Conservation (phyloP, 441 rosid species). For the Omphalea diandra region DNA sequence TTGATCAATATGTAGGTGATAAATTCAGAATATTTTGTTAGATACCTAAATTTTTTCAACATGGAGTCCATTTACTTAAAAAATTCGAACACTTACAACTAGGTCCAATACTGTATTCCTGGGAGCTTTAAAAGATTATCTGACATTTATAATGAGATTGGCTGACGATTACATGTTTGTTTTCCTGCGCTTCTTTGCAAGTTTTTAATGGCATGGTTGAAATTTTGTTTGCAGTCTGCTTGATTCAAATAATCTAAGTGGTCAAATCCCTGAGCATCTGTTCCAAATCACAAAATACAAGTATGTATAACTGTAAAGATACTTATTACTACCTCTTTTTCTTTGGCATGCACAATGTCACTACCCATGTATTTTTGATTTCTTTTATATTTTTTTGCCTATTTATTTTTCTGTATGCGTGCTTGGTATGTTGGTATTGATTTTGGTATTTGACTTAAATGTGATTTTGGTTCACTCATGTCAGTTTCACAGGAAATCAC, state of each 20-base stretch:
- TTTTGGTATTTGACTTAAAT: conserved; percentile 20
- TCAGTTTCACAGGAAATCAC: conserved; percentile 75
- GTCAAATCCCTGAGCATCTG: conserved; percentile 68
- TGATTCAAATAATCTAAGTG: conserved; percentile 65
- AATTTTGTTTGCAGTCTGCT: conserved; percentile 60
- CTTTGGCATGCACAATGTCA: not conserved
- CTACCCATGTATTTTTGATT: not conserved
- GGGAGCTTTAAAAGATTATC: not conserved
- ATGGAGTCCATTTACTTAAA: not conserved
- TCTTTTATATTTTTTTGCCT: conserved; percentile 17
- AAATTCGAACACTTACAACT: not conserved
- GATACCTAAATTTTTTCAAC: not conserved
- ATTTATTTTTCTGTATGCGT: not conserved
- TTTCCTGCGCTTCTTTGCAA: conserved; percentile 3
- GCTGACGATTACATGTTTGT: conserved; percentile 8
- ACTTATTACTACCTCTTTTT: not conserved
- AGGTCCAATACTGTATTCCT: not conserved
- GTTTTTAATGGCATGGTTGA: conserved; percentile 20
- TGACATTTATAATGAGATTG: not conserved
- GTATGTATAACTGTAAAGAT: conserved; percentile 40
- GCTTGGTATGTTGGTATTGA: not conserved
- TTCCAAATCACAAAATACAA: conserved; percentile 67
- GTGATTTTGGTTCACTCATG: conserved; percentile 26
- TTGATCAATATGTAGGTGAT: conserved; percentile 77
- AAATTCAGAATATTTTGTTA: conserved; percentile 8